These are phyloP conservation scores for Cladosporium velox DNA, from an alignment of 2,329 filamentous ascomycete genomes.

Conservation along the genomic window DNA sequence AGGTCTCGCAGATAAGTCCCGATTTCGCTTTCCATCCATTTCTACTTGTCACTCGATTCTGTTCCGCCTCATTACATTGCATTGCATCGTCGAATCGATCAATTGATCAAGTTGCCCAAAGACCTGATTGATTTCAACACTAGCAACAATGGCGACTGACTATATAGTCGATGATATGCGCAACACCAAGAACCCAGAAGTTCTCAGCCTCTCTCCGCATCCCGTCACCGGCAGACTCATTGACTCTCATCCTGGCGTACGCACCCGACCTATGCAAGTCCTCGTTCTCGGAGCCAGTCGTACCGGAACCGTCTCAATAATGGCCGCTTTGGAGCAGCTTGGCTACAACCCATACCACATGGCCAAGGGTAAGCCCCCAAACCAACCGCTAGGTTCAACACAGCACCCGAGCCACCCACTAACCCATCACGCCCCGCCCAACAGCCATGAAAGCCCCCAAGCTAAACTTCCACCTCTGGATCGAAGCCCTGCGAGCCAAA, in stretches of 20 bases:
- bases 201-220: slow-evolving; percentile 22
- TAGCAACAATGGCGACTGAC: neutral
- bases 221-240: slow-evolving; percentile 24
- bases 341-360: slow-evolving; percentile 30
- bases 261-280: slow-evolving; percentile 29
- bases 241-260: slow-evolving; percentile 17
- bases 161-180: neutral
- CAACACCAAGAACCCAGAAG: slow-evolving; percentile 21
- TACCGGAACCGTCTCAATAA: slow-evolving; percentile 31
- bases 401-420: neutral
- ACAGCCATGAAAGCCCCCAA: slow-evolving; percentile 23
- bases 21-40: neutral
- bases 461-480: slow-evolving; percentile 25
- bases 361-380: slow-evolving; percentile 11
- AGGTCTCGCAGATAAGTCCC: neutral
- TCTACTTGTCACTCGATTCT: neutral
- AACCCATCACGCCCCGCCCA: neutral
- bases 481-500: slow-evolving; percentile 27
- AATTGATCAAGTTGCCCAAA: neutral
- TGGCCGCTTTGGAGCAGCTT: slow-evolving; percentile 25
- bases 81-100: neutral
- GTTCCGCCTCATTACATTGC: too few species aligned
- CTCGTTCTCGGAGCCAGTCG: slow-evolving; percentile 29
- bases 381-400: neutral
- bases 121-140: neutral